A percentile compares a stretch with the other conserved stretches of the same genome.
These are phyloP conservation scores for Beauveria scarabaeidicola DNA, from an alignment of 2,329 filamentous ascomycete genomes.

Conservation along the genomic window DNA sequence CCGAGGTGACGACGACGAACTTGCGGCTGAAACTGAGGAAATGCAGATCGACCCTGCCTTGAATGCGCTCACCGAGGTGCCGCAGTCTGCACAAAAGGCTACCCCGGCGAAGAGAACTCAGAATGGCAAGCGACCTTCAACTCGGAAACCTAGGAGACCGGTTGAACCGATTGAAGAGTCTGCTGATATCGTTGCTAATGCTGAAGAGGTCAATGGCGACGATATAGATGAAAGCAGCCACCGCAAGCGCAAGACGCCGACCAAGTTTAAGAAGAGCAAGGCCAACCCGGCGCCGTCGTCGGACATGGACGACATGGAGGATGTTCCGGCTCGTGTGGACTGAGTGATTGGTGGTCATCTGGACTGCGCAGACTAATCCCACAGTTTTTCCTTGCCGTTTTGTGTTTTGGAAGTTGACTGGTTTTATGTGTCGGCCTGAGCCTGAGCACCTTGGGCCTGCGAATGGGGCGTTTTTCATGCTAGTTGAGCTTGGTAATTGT, in stretches of 20 bases:
- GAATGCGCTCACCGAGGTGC: conserved; percentile 7
- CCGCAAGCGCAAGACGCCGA: conserved; percentile 20
- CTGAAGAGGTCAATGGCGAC: conserved; percentile 14
- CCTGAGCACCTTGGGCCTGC: background rate
- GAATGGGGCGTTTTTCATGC: background rate
- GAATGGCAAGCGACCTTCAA: conserved; percentile 16
- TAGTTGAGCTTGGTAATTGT: background rate
- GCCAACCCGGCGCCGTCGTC: conserved; percentile 18
- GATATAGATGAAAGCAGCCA: conserved; percentile 20
- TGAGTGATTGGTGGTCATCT: background rate
- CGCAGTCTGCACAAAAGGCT: conserved; percentile 17
- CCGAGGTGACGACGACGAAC: conserved; percentile 9
- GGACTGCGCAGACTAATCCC: background rate
- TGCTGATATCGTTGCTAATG: conserved; percentile 8
- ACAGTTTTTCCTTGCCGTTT: background rate
- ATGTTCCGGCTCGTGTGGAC: conserved; percentile 22
- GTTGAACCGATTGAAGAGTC: conserved; percentile 22
- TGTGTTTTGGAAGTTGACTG: background rate
- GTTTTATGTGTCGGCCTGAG: background rate
- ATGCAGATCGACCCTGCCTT: conserved; percentile 26
- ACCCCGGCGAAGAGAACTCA: conserved; percentile 19
- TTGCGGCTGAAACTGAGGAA: conserved; percentile 15
- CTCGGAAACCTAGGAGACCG: conserved; percentile 17
- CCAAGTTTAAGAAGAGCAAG: conserved; percentile 19
- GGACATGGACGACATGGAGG: conserved; percentile 37